Evolutionary conservation across 1,284 basidiomycete genomes (phyloP).

Genomic region (Exobasidium cylindrosporum): DNA sequence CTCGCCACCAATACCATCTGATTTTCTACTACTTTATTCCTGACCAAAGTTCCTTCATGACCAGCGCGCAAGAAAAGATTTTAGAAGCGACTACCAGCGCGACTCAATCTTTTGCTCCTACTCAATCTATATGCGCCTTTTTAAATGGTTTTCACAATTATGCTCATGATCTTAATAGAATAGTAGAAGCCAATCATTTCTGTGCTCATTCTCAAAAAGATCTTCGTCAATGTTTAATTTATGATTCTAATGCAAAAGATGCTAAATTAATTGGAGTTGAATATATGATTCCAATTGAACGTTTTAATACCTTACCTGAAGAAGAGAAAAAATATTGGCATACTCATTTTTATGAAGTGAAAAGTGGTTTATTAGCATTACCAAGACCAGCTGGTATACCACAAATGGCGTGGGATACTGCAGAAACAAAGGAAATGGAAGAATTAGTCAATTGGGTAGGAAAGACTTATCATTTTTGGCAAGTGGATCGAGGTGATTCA

Average conservation of each 20-base stretch:
- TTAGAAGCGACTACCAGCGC: neutral
- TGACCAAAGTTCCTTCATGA: no score
- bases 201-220: neutral
- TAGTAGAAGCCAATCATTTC: neutral
- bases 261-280: neutral
- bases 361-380: neutral
- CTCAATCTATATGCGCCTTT: neutral
- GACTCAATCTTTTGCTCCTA: neutral
- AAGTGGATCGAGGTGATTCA: neutral
- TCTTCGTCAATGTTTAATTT: neutral
- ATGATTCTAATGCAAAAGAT: neutral
- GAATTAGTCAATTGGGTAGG: neutral
- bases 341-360: conserved; percentile 1
- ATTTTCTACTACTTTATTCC: no score
- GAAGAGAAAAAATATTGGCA: conserved; percentile 4
- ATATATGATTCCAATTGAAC: neutral
- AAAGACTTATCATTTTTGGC: conserved; percentile 3
- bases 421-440: conserved; percentile 3
- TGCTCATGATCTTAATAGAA: neutral
- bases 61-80: neutral
- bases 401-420: neutral
- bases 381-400: neutral
- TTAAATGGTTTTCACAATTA: neutral
- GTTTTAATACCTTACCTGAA: neutral
- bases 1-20: no score